Evolutionary conservation across 768 basidiomycete species (phyloP).

Genomic region (Russula ochroleuca): DNA sequence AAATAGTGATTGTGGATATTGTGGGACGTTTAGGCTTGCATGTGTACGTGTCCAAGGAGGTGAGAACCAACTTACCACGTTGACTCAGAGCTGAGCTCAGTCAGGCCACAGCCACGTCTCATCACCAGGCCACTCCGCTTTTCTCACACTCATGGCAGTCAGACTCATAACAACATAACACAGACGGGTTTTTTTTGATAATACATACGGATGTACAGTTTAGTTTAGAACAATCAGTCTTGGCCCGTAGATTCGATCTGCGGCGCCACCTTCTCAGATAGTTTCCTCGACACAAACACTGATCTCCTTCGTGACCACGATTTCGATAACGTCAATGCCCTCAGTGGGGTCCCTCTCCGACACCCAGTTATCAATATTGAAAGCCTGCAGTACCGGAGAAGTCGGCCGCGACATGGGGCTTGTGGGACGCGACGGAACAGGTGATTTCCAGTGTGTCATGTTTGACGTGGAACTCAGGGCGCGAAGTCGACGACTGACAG

Average conservation of each 20-base stretch:
- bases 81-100: background rate
- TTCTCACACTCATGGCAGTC: conserved; percentile 14
- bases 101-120: background rate
- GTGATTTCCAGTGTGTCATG: background rate
- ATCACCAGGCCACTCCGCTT: conserved; percentile 6
- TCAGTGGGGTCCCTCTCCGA: conserved; percentile 18
- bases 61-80: conserved; percentile 11
- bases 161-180: background rate
- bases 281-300: conserved; percentile 10
- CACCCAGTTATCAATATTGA: conserved; percentile 9
- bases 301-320: conserved; percentile 18
- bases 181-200: background rate
- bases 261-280: background rate
- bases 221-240: background rate
- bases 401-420: conserved; percentile 12
- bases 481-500: conserved; percentile 13
- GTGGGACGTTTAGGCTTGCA: conserved; percentile 15
- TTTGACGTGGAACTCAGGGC: conserved; percentile 4
- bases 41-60: conserved; percentile 14
- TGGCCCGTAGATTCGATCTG: background rate
- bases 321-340: conserved; percentile 19
- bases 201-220: background rate
- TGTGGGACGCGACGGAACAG: conserved; percentile 3
- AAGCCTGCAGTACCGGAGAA: conserved; percentile 13
- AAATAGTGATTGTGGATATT: conserved; percentile 11